phyloP scores from a whole-genome alignment of 2,329 filamentous ascomycete species.

The Aspergillus tanneri region DNA sequence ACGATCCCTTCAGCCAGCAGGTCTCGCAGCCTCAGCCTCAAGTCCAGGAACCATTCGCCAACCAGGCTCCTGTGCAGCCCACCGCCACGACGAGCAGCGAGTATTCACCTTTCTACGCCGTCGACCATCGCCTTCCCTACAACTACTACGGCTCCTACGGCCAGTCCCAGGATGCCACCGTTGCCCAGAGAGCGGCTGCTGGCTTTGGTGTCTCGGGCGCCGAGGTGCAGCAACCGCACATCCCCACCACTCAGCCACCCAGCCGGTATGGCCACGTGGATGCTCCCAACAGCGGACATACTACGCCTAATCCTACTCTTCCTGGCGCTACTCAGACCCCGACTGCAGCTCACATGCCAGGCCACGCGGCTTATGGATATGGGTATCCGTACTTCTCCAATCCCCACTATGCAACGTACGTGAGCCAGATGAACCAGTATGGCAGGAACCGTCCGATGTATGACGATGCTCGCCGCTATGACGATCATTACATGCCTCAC shows the following conservation, averaged over 20 bases:
- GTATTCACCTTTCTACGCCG: slow-evolving; percentile 82
- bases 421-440: slow-evolving; percentile 55
- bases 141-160: slow-evolving; percentile 66
- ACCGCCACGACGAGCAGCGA: slow-evolving; percentile 63
- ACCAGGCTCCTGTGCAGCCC: slow-evolving; percentile 59
- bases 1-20: slow-evolving; percentile 83
- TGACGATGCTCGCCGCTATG: slow-evolving; percentile 51
- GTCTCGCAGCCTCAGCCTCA: slow-evolving; percentile 63
- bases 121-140: slow-evolving; percentile 73
- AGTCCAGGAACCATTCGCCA: slow-evolving; percentile 56
- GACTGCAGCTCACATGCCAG: slow-evolving; percentile 53
- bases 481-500: slow-evolving; percentile 49
- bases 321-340: slow-evolving; percentile 57
- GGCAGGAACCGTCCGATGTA: slow-evolving; percentile 51
- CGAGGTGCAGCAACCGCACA: slow-evolving; percentile 59
- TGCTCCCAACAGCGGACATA: slow-evolving; percentile 85
- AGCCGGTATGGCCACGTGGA: slow-evolving; percentile 65
- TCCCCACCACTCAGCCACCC: slow-evolving; percentile 70
- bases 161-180: slow-evolving; percentile 71
- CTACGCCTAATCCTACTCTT: slow-evolving; percentile 78
- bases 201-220: slow-evolving; percentile 65
- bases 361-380: slow-evolving; percentile 54
- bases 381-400: slow-evolving; percentile 62
- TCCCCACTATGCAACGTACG: slow-evolving; percentile 63
- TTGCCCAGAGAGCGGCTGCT: slow-evolving; percentile 71